These are phyloP conservation scores for Fusarium transvaalense DNA, from an alignment of 2,329 filamentous ascomycete species.

Conservation along the genomic window DNA sequence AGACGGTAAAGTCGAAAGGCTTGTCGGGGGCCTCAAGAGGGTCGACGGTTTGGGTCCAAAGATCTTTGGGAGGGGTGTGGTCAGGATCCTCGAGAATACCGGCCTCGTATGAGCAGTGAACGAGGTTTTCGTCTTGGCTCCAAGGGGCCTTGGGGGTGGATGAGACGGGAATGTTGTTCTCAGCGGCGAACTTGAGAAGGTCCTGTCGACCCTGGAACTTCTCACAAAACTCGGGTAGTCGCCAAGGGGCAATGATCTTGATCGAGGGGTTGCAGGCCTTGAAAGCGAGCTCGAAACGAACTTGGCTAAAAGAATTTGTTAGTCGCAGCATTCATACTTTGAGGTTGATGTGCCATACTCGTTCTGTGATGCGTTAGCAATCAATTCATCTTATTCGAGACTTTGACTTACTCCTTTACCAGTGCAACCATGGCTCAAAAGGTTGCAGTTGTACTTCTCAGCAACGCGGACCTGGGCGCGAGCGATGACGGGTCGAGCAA, in stretches of 20 bases:
- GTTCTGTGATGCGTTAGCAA: slow-evolving; percentile 36
- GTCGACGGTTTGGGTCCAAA: slow-evolving; percentile 76
- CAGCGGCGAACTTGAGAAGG: slow-evolving; percentile 68
- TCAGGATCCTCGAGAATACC: slow-evolving; percentile 62
- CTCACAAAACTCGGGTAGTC: slow-evolving; percentile 76
- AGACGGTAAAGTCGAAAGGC: slow-evolving; percentile 73
- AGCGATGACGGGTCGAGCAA: slow-evolving; percentile 76
- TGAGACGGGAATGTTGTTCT: slow-evolving; percentile 77
- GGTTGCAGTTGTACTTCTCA: slow-evolving; percentile 55
- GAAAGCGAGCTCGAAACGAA: slow-evolving; percentile 56
- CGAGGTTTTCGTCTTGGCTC: slow-evolving; percentile 61
- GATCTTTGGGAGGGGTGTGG: slow-evolving; percentile 72
- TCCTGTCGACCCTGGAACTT: slow-evolving; percentile 64
- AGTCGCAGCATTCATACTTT: slow-evolving; percentile 1
- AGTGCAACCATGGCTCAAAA: slow-evolving; percentile 67
- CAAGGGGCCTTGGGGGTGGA: slow-evolving; percentile 80
- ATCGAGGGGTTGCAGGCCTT: slow-evolving; percentile 68
- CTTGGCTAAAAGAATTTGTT: slow-evolving; percentile 49
- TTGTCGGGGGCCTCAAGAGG: slow-evolving; percentile 73
- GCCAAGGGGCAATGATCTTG: slow-evolving; percentile 82
- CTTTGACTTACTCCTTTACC: slow-evolving; percentile 67
- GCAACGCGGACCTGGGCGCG: slow-evolving; percentile 59
- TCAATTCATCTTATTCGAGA: neutral
- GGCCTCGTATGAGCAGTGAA: slow-evolving; percentile 38
- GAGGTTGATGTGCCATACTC: slow-evolving; percentile 45